phyloP scores from a whole-genome alignment of 768 basidiomycete genomes.

The Hirschioporus abietinus region DNA sequence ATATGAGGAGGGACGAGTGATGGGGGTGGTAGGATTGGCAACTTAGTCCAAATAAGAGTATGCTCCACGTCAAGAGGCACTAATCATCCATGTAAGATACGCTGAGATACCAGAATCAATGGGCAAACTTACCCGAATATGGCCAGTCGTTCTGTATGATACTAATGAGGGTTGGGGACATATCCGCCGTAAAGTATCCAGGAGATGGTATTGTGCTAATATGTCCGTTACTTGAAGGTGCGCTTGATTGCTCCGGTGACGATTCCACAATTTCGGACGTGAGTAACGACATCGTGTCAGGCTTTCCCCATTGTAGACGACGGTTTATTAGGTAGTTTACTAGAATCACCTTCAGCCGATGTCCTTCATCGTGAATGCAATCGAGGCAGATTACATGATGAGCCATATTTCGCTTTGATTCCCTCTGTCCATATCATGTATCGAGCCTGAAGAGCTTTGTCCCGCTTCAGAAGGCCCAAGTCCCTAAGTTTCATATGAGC shows the following conservation, averaged over 20 bases:
- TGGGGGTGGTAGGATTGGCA: constrained; percentile 63
- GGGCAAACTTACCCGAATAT: constrained; percentile 58
- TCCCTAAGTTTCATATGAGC: constrained; percentile 44
- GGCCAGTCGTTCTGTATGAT: constrained; percentile 87
- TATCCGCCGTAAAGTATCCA: constrained; percentile 62
- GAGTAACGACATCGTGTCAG: constrained; percentile 58
- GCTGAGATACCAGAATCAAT: too few relatives aligned
- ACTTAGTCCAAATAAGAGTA: constrained; percentile 68
- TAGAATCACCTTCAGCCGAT: constrained; percentile 22
- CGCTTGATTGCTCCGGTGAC: constrained; percentile 20
- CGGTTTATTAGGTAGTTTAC: constrained; percentile 67
- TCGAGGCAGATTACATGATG: constrained; percentile 41
- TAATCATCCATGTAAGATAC: too few relatives aligned
- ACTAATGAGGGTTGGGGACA: constrained; percentile 52
- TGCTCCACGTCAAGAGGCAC: constrained; percentile 74
- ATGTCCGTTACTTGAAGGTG: constrained; percentile 24
- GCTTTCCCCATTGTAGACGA: constrained; percentile 73
- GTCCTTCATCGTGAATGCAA: neutral
- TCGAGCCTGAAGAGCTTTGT: constrained; percentile 59
- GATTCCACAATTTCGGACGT: constrained; percentile 42
- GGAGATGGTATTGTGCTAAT: constrained; percentile 20
- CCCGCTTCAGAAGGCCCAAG: constrained; percentile 73
- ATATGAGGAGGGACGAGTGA: constrained; percentile 46
- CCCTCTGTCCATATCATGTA: constrained; percentile 56
- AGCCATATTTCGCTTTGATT: constrained; percentile 57